Conservation (phyloP, 176 grass and related monocot species). For the Panicum miliaceum region DNA sequence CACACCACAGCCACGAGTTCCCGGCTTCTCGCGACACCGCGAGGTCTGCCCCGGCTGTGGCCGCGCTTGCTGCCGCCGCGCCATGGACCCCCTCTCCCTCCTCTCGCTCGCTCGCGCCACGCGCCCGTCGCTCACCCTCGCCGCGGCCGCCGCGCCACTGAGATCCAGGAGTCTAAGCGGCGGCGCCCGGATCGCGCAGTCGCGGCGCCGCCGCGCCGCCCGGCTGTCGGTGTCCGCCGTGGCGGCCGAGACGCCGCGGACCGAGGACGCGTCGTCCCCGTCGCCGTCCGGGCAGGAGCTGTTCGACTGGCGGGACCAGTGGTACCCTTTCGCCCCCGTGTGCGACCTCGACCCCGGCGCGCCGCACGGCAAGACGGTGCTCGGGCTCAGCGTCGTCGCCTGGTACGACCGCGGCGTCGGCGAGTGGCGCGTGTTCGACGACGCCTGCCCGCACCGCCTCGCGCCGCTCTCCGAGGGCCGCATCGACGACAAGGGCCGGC, state of each 20-base stretch:
- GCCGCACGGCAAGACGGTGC: conserved; percentile 81
- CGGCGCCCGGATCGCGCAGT: background rate
- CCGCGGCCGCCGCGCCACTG: background rate
- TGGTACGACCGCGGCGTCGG: conserved; percentile 71
- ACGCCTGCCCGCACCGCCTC: conserved; percentile 81
- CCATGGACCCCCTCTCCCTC: conserved; percentile 43
- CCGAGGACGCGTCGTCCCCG: conserved; percentile 5
- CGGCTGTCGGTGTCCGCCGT: conserved; percentile 23
- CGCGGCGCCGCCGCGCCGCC: background rate
- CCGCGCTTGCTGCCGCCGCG: background rate
- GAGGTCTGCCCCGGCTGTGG: background rate
- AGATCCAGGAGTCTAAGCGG: background rate
- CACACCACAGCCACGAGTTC: conserved; percentile 18
- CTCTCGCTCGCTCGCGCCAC: background rate
- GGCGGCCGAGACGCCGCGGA: conserved; percentile 23
- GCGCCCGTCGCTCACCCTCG: conserved; percentile 5
- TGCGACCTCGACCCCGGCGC: conserved; percentile 83
- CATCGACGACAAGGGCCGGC: conserved; percentile 72
- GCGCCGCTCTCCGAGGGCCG: conserved; percentile 93
- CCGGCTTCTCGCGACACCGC: background rate
- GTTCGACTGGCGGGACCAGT: conserved; percentile 92
- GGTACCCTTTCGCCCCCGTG: conserved; percentile 81
- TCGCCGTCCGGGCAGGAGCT: conserved; percentile 12
- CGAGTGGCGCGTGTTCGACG: conserved; percentile 89
- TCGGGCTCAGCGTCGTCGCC: conserved; percentile 74